These are phyloP conservation scores for Suillus discolor DNA, from an alignment of 768 basidiomycete genomes.

Conservation along the genomic window DNA sequence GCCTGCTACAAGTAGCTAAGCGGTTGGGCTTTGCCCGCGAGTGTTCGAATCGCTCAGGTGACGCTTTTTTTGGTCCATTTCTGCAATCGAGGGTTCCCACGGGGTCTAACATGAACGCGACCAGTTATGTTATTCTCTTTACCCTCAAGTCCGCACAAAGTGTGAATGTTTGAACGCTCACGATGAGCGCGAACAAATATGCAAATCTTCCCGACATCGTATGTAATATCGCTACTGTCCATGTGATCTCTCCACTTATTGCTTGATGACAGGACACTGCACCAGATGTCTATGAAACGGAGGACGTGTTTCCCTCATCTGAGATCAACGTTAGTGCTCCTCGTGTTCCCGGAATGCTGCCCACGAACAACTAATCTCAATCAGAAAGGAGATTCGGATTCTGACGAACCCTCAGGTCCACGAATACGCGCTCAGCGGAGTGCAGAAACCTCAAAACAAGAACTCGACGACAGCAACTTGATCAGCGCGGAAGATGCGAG, in stretches of 20 bases:
- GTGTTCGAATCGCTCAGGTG: constrained; percentile 67
- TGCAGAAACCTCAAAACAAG: constrained; percentile 53
- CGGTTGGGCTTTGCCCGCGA: constrained; percentile 64
- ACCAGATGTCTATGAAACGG: constrained; percentile 91
- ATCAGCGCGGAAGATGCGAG: constrained; percentile 70
- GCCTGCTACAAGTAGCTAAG: constrained; percentile 60
- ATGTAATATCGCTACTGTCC: constrained; percentile 29
- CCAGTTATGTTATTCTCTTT: not conserved
- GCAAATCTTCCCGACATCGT: constrained; percentile 93
- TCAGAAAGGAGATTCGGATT: constrained; percentile 65
- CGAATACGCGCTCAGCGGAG: constrained; percentile 34
- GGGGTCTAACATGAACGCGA: not conserved
- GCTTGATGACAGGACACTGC: constrained; percentile 70
- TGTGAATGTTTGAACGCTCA: not conserved
- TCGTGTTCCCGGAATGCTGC: not conserved
- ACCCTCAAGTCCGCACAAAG: not conserved
- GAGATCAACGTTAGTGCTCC: constrained; percentile 49
- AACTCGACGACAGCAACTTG: constrained; percentile 67
- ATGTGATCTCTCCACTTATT: constrained; percentile 7
- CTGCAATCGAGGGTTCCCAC: not conserved
- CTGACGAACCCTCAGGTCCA: constrained; percentile 57
- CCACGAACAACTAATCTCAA: constrained; percentile 15
- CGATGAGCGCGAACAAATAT: constrained; percentile 77
- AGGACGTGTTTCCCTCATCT: constrained; percentile 65
- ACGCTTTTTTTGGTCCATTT: constrained; percentile 42